These are phyloP conservation scores for Exophiala sp. DNA, from an alignment of 2,329 filamentous ascomycete genomes.

Conservation along the genomic window DNA sequence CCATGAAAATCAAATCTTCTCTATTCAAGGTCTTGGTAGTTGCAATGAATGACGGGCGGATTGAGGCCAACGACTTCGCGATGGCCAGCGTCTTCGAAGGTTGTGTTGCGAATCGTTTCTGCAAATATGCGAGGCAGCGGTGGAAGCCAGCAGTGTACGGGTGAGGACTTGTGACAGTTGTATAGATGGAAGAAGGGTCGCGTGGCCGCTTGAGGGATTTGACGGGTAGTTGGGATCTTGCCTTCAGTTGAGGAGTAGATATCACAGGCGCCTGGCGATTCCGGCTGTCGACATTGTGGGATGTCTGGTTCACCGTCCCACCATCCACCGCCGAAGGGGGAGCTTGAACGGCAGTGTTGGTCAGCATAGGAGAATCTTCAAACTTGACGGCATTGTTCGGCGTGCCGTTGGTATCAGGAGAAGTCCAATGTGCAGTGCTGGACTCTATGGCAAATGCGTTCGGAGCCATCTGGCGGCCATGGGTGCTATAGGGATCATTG, in stretches of 20 bases:
- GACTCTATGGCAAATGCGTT: conserved; percentile 59
- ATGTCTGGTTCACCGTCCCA: conserved; percentile 5
- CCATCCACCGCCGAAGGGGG: conserved; percentile 10
- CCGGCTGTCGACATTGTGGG: conserved; percentile 30
- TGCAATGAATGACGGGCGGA: conserved; percentile 87
- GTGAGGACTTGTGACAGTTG: conserved; percentile 83
- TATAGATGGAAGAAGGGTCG: conserved; percentile 81
- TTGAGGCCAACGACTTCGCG: conserved; percentile 78
- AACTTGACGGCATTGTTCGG: conserved; percentile 36
- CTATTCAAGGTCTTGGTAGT: conserved; percentile 82
- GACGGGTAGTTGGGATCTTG: conserved; percentile 31
- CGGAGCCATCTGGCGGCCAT: conserved; percentile 37
- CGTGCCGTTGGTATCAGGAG: conserved; percentile 53
- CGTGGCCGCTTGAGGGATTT: conserved; percentile 46
- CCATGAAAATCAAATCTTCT: conserved; percentile 92
- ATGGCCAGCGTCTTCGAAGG: conserved; percentile 72
- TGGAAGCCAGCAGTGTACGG: conserved; percentile 88
- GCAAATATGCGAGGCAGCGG: conserved; percentile 71
- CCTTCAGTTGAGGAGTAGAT: conserved; percentile 42
- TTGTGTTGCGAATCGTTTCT: conserved; percentile 61
- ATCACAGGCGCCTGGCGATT: conserved; percentile 35
- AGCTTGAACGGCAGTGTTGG: conserved; percentile 22
- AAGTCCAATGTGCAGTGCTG: conserved; percentile 50
- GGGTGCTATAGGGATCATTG: conserved; percentile 35
- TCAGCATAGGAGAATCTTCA: conserved; percentile 34